Evolutionary conservation across 1,284 basidiomycete genomes (phyloP).

Genomic region (Psilocybe mexicana): DNA sequence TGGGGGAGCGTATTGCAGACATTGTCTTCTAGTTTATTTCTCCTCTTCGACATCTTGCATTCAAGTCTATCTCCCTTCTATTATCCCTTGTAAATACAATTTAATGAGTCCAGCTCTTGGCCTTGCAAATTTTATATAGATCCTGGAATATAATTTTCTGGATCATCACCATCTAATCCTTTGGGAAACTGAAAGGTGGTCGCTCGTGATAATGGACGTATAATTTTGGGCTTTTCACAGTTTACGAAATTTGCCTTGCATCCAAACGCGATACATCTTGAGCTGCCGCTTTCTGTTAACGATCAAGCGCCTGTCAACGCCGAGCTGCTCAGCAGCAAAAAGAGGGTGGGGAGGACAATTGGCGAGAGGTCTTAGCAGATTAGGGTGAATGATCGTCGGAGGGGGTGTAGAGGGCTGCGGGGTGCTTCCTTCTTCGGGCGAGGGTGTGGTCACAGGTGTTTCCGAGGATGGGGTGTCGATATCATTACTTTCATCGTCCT

Average conservation of each 20-base stretch:
- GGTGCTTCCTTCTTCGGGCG: background rate
- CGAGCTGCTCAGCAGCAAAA: conserved; percentile 76
- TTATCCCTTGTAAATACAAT: background rate
- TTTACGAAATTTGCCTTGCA: conserved; percentile 86
- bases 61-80: background rate
- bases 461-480: background rate
- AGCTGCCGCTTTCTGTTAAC: conserved; percentile 90
- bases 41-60: background rate
- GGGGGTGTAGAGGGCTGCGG: conserved; percentile 5
- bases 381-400: conserved; percentile 39
- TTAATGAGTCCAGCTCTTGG: background rate
- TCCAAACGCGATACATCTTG: conserved; percentile 96
- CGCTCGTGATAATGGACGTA: background rate
- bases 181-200: too few species aligned
- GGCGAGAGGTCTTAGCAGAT: conserved; percentile 35
- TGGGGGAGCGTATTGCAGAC: conserved; percentile 32
- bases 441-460: background rate
- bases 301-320: conserved; percentile 86
- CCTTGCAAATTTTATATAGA: background rate
- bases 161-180: background rate
- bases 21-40: conserved; percentile 27
- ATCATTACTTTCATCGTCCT: conserved; percentile 17
- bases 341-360: conserved; percentile 45
- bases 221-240: conserved; percentile 9
- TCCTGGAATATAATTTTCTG: background rate